A percentile compares a stretch with the other conserved stretches of the same genome.
Conservation (phyloP, 257 asterid species). For the Prunella vulgaris region DNA sequence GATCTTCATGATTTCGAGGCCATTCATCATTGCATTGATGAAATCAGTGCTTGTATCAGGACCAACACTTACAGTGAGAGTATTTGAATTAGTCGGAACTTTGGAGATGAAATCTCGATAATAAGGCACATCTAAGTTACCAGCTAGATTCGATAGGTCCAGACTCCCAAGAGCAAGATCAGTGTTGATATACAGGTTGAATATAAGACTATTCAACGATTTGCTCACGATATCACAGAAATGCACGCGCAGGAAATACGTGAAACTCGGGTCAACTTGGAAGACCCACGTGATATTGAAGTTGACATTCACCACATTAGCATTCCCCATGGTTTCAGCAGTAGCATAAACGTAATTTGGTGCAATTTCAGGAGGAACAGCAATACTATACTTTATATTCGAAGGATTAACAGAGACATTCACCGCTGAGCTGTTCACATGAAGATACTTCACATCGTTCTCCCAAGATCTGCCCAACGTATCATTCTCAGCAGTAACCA, state of each 20-base stretch:
- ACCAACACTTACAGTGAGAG: constrained; percentile 58
- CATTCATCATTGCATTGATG: constrained; percentile 60
- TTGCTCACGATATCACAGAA: constrained; percentile 77
- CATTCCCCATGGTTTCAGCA: constrained; percentile 75
- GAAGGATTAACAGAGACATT: constrained; percentile 48
- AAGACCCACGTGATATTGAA: constrained; percentile 80
- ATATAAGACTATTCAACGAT: constrained; percentile 48
- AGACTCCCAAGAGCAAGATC: constrained; percentile 45
- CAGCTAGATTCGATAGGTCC: constrained; percentile 50
- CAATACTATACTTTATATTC: constrained; percentile 38
- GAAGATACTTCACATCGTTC: constrained; percentile 64
- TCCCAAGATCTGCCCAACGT: constrained; percentile 75
- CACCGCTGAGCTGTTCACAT: constrained; percentile 56
- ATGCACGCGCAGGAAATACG: constrained; percentile 54
- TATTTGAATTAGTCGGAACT: constrained; percentile 31
- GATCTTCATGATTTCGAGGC: constrained; percentile 67
- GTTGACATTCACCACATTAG: constrained; percentile 47
- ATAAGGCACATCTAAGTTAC: constrained; percentile 49
- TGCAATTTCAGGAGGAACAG: constrained; percentile 53
- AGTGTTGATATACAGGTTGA: constrained; percentile 50
- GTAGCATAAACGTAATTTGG: constrained; percentile 66
- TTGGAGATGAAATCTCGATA: constrained; percentile 49
- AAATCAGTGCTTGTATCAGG: constrained; percentile 43
- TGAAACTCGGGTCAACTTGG: constrained; percentile 52
- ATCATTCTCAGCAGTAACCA: constrained; percentile 61